Base-by-base conservation (phyloP, 495 filamentous ascomycete genomes). In the Talaromyces borbonicus region DNA sequence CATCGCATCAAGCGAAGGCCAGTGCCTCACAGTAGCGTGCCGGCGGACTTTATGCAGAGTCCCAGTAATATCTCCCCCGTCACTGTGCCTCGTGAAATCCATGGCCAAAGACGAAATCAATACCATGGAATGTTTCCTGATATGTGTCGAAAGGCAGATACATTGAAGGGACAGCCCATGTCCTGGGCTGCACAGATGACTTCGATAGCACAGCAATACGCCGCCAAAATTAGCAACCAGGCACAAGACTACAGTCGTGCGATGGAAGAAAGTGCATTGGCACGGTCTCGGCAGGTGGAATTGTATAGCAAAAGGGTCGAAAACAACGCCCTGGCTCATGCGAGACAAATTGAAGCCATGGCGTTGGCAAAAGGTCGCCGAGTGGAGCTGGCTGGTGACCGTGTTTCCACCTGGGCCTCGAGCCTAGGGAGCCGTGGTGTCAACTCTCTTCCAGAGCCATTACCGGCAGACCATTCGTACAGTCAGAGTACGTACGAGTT, bases 341-440 rank as follows among this genome's bases (percentile, higher is more conserved):
- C 60, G 15, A 60, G 65, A 11, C 68, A 66, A 67, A 43, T 69
- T 5, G 66, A 69, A 53, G 62, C 66, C 27, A 64, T 68, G 30
- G 62, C 66, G 9, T 38, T 60, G 2, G 44, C 62, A 8, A 48
- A 56, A 20, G 56, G 58, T 5, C 55, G 58, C 4, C 57, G 67
- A 51, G 50, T 53, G 39, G 52, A 56, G 36, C 37, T 29, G 15
- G 38, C 38, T 0, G 47, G 38, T 5, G 37, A 43, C 2, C 37
- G 37, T 3, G 5, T 49, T 12, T 22, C 24, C 19, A 29, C 30
- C 19, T 41, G 29, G 29, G 43, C 43, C 8, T 33, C 43, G 19
- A 29, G 26, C 27, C 23, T 46, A 19, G 38, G 38, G 23, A 41
- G 12, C 24, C 38, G 38, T 16, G 38, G 8, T 22, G 38, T 23